Base-by-base conservation (phyloP, 2,329 filamentous ascomycete genomes). In the Apiospora saccharicola region DNA sequence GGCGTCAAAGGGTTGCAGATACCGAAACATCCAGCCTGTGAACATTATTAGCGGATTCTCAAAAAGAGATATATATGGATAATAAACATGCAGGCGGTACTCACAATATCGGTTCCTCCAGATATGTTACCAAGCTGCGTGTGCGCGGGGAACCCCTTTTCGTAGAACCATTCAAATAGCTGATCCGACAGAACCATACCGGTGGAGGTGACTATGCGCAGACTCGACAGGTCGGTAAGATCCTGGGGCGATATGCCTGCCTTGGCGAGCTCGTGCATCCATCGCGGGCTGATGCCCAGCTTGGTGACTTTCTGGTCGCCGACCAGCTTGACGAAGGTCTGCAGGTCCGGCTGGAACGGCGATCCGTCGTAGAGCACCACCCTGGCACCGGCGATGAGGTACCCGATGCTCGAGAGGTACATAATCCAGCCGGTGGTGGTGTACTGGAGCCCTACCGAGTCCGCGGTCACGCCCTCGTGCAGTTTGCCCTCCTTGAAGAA, bases 391-490 rank as follows among this genome's bases (percentile, higher is more conserved):
- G 86, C 82, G 0, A 92, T 76, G 10, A 96, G 84, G 4, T 86
- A 84, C 26, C 86, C 85, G 0, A 94, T 84, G 49, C 87, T 88
- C 3, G 86, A 83, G 12, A 95, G 84, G 79, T 96, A 96, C 94
- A 97, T 97, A 82, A 97, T 96, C 94, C 94, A 97, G 0, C 93
- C 92, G 0, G 92, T 94, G 0, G 90, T 92, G 0, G 90, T 90
- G 78, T 87, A 90, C 79, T 90, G 88, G 72, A 90, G 75, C 0
- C 81, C 78, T 1, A 89, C 84, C 61, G 81, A 83, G n/a, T 82
- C 78, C 0, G 83, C 76, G 0, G 75, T 78, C 4, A 82, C 72
- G 41, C 84, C 82, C 68, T 87, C 84, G 77, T 90, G 87, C 37
- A 90, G 80, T 3, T 79, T 81, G 0, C 83, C 85, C 79, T 97